Evolutionary conservation across 805 yeast species (phyloP), one percentile per base, ranked within the genome.

Genomic region (Novakomyces olei): DNA sequence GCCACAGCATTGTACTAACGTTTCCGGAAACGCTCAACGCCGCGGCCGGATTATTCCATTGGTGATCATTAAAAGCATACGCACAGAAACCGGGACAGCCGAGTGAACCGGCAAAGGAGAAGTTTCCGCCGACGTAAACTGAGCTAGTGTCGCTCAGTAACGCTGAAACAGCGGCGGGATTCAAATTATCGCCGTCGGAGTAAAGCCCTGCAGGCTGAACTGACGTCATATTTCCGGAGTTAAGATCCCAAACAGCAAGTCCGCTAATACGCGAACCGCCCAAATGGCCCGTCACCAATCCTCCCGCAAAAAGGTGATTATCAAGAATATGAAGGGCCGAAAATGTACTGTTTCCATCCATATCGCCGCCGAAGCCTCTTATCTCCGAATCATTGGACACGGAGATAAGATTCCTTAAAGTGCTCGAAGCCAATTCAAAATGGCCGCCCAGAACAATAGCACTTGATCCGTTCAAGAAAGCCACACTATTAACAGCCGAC

Each of bases 91-190:
- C 62, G 2, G 57, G 48, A 50, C 93, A 81, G 17, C 53, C 49
- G 20, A 63, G 51, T 4, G 66, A 54, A 0, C 74, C 72, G 2
- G 76, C 71, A 15, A 57, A 47, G 15, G 59, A 62, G 46, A 77
- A 80, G 27, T 63, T 58, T 16, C 95, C 94, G 26, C 76, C 92
- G 8, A 77, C 77, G 19, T 72, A 57, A 18, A 80, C n/a, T n/a
- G n/a, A n/a, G n/a, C n/a, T n/a, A n/a, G n/a, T 51, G 14, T 57
- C 42, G 2, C 61, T 54, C 5, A 53, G 34, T 19, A 58, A 55
- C 19, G 50, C 52, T 16, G 55, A 55, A 20, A 61, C 58, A 22
- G 54, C 54, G 12, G 61, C 39, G 12, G 50, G 49, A 33, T 57
- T 56, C 9, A 69, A 59, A 5, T 48, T 44, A n/a, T 55, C 52